These are phyloP conservation scores for Penicillium brasilianum DNA, from an alignment of 2,329 filamentous ascomycete species.

Conservation along the genomic window DNA sequence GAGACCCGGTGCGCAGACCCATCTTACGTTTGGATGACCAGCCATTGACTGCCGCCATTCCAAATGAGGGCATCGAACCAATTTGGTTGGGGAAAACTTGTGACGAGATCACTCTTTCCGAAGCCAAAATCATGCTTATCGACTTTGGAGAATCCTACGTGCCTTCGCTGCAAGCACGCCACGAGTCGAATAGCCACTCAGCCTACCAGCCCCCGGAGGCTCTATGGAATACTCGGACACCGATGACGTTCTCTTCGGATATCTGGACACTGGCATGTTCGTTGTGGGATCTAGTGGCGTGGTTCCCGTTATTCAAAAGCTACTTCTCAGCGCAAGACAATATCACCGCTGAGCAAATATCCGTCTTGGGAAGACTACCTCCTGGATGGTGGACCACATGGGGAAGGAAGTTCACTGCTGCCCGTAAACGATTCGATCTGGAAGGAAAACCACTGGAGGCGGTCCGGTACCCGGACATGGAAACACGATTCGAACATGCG, in stretches of 20 bases:
- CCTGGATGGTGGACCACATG: constrained; percentile 32
- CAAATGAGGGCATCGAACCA: constrained; percentile 21
- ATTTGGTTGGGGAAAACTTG: constrained; percentile 28
- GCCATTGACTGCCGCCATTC: constrained; percentile 27
- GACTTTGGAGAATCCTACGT: constrained; percentile 36
- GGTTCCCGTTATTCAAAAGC: constrained; percentile 32
- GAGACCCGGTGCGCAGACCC: constrained; percentile 27
- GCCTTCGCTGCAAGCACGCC: not conserved
- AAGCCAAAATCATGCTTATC: constrained; percentile 32
- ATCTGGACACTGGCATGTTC: constrained; percentile 46
- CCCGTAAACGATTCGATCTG: not conserved
- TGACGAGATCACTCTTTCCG: constrained; percentile 31
- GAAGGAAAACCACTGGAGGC: not conserved
- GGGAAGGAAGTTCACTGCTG: constrained; percentile 14
- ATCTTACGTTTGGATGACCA: constrained; percentile 31
- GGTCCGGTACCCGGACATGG: constrained; percentile 7
- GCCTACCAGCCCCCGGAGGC: constrained; percentile 40
- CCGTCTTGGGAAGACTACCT: constrained; percentile 34
- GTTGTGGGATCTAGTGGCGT: constrained; percentile 43
- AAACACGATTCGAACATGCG: constrained; percentile 20
- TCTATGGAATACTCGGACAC: constrained; percentile 38
- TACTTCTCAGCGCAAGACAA: constrained; percentile 32
- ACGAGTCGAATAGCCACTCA: constrained; percentile 28
- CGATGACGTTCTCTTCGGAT: constrained; percentile 42
- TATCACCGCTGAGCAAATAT: constrained; percentile 35